Conservation (phyloP, 2,329 filamentous ascomycete genomes). For the Rhynchosporium agropyri region DNA sequence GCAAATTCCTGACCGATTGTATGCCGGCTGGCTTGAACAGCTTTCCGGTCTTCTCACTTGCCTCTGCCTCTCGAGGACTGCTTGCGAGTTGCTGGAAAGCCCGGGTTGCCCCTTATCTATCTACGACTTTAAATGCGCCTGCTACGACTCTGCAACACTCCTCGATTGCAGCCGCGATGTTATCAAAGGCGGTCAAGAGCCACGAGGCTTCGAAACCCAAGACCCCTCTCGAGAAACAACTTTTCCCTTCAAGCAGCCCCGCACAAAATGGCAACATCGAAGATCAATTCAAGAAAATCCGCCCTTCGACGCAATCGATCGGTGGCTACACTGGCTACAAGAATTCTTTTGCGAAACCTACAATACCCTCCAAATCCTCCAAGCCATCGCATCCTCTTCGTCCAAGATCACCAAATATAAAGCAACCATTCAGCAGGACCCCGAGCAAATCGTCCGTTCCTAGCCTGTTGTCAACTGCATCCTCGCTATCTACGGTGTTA, state of each 20-base stretch:
- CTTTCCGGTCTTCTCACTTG: conserved; percentile 36
- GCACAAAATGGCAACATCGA: conserved; percentile 51
- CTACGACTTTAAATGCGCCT: conserved; percentile 31
- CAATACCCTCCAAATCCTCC: conserved; percentile 11
- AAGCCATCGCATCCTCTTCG: conserved; percentile 29
- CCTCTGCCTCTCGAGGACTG: conserved; percentile 34
- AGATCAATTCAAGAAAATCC: conserved; percentile 52
- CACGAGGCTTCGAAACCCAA: conserved; percentile 33
- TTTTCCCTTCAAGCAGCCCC: conserved; percentile 61
- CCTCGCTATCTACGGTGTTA: conserved; percentile 40
- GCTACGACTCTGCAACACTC: conserved; percentile 31
- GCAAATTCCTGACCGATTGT: conserved; percentile 34
- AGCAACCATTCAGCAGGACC: conserved; percentile 21
- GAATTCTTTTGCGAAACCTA: conserved; percentile 14
- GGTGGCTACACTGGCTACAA: conserved; percentile 43
- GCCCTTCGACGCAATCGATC: conserved; percentile 44
- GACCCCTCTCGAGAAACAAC: conserved; percentile 48
- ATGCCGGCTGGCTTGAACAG: conserved; percentile 39
- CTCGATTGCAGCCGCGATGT: conserved; percentile 43
- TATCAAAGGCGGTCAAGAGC: conserved; percentile 38
- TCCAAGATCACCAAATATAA: conserved; percentile 35
- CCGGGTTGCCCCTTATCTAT: conserved; percentile 23
- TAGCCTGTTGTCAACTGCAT: conserved; percentile 42
- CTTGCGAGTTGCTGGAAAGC: conserved; percentile 39
- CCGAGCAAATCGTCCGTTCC: conserved; percentile 42